These are phyloP conservation scores for Quercus parvula DNA, from an alignment of 306 rosid species.

Conservation along the genomic window DNA sequence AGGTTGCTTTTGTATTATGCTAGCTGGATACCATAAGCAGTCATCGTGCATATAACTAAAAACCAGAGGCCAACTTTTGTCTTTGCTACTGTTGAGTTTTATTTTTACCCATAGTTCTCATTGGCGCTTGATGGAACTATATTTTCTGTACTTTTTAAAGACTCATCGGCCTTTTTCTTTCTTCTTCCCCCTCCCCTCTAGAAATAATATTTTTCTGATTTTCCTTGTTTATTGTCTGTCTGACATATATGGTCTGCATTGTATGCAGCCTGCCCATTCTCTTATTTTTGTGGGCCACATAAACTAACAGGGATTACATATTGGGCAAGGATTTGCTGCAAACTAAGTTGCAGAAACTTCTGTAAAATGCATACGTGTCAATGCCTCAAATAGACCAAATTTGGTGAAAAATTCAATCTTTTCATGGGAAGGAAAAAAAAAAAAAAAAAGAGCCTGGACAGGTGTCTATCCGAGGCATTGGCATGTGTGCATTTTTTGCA, in stretches of 20 bases:
- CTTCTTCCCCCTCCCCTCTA: background rate
- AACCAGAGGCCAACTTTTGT: background rate
- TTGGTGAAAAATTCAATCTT: too few species aligned
- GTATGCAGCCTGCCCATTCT: background rate
- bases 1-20: slow-evolving; percentile 14
- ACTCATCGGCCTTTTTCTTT: background rate
- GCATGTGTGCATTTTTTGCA: too few species aligned
- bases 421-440: too few species aligned
- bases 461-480: too few species aligned
- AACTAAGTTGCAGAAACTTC: too few species aligned
- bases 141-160: background rate
- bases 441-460: too few species aligned
- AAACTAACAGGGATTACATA: background rate
- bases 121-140: background rate
- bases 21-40: background rate
- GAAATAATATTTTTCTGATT: background rate
- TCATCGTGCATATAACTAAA: background rate
- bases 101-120: background rate
- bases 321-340: background rate
- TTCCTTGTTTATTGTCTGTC: background rate
- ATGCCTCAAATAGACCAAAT: too few species aligned
- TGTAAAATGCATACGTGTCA: too few species aligned
- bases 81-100: background rate
- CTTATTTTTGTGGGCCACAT: background rate
- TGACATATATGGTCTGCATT: background rate